Evolutionary conservation across 129 eudicot species (phyloP), one percentile per base, ranked within the genome.

Genomic region (Deinandra increscens): DNA sequence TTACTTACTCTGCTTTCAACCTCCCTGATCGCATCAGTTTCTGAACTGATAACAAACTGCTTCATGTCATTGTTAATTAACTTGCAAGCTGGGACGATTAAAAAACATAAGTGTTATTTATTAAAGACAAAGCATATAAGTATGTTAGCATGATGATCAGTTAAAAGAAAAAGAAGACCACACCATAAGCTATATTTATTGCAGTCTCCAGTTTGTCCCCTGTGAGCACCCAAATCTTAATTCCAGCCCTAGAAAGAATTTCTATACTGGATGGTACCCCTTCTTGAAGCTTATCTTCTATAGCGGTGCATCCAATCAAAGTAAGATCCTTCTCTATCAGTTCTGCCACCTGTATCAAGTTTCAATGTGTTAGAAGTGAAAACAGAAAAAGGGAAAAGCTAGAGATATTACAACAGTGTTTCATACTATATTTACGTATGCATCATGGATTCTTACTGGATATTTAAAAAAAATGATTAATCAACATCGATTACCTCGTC

Each of bases 161-260:
- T 39, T 18, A 61, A 22, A 41, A 58, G 43, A 72, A 65, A 36
- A 60, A 46, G 64, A 48, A 58, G 44, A 60, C 45, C 75, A 26
- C 20, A 92, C 98, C 98, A 69, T 93, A 93, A 62, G 97, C 98
- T 54, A 93, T 93, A 78, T 93, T 93, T 65, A 93, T 93, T 34
- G 98, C 98, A 17, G 98, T 93, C 79, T 93, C 98, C 88, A 93
- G 46, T 81, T 93, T 93, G 88, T 93, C 98, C 39, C 98, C 98
- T 46, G 98, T 93, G 54, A 93, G 88, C 74, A 93, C 97, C 98
- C 98, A 93, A 62, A 93, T 93, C 79, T 93, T 93, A 33, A 93
- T 93, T 81, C 98, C 98, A 70, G 98, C 98, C 81, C 84, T 84
- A 45, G 97, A 73, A 59, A 93, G 91, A 62, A 97, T 93, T 82